Base-by-base conservation (phyloP, 108 stramenopile species). In the Nitzschia sp. region DNA sequence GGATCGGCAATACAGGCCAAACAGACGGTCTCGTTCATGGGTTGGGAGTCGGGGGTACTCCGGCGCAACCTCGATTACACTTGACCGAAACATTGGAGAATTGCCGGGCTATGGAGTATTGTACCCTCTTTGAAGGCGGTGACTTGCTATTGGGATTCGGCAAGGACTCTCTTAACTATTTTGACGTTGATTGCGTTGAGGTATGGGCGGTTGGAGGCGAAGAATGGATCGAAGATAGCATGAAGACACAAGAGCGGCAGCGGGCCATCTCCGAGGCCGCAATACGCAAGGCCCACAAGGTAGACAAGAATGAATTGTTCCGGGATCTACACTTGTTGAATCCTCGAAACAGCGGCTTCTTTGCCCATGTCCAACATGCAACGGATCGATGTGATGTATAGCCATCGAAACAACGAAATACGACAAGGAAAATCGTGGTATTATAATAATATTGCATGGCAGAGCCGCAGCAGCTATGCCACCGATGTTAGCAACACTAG, bases 301-400 rank as follows among this genome's bases (percentile, higher is more conserved):
- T 88, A 18, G 89, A 88, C 59, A 90, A 90, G 73, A 82, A 84
- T 13, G 77, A 80, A 56, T 93, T 93, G 47, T 34, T 90, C 42
- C 85, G 88, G 27, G 89, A 93, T 64, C 35, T 62, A 5, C 33
- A 62, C 3, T 17, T 51, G 5, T 23, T 25, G 21, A 9, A 3
- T 15, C 2, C 21, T 2, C 31, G 21, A 25, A 6, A n/a, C 2
- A 26, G n/a, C 36, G 64, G 64, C 18, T 30, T 65, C 0, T 65
- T 53, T 53, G 47, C 27, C 13, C 64, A 65, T 30, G 29, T 23
- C 8, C 25, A 48, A n/a, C 15, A 31, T 6, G 29, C 25, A 23
- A 53, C 47, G 13, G 64, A 65, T 2, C 47, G 64, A 28, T 49
- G 49, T 21, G 64, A 65, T 65, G 28, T 65, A 31, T 65, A 26